Base-by-base conservation (phyloP, 2,329 filamentous ascomycete species). In the Sphaerulina musiva region DNA sequence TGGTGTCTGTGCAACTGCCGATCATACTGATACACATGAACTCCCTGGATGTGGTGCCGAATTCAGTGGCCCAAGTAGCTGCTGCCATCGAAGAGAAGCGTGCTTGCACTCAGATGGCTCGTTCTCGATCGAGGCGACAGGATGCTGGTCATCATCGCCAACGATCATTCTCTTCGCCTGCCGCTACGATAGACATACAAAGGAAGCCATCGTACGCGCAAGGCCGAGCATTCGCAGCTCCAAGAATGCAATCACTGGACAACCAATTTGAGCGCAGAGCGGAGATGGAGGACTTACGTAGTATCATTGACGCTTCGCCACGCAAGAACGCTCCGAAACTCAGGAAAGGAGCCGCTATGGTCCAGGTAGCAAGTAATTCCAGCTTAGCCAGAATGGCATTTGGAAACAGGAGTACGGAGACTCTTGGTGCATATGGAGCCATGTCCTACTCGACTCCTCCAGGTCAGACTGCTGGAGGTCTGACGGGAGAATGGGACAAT, bases 11-110 rank as follows among this genome's bases (percentile, higher is more conserved):
- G 6, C 78, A 80, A 57, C 64, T 80, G 42, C 78, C 78, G 4
- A 76, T 81, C 51, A 78, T 78, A 2, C 70, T 81, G 48, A 78
- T 81, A 39, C 78, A 80, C 59, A 80, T 80, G 72, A 80, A 80
- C 57, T 80, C 78, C 0, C 70, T 81, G 42, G 78, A 81, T 53
- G 76, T 80, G 6, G 71, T 79, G 7, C 78, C 78, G 14, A 80
- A 80, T 52, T 76, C 74, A 1, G 75, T 78, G 6, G 78, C 77
- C 4, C 78, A 80, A 65, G 78, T 80, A 2, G 77, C 78, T 31
- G 75, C 76, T 26, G 77, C 78, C 3, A 78, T 80, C 23, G 76
- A 80, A 64, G 76, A 79, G 55, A 79, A 78, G 62, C 66, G 58
- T 39, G 57, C 53, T 29, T 57, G 62, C 43, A 58, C 54, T 34